phyloP scores from a whole-genome alignment of 768 basidiomycete species.

The Pholiota conissans region DNA sequence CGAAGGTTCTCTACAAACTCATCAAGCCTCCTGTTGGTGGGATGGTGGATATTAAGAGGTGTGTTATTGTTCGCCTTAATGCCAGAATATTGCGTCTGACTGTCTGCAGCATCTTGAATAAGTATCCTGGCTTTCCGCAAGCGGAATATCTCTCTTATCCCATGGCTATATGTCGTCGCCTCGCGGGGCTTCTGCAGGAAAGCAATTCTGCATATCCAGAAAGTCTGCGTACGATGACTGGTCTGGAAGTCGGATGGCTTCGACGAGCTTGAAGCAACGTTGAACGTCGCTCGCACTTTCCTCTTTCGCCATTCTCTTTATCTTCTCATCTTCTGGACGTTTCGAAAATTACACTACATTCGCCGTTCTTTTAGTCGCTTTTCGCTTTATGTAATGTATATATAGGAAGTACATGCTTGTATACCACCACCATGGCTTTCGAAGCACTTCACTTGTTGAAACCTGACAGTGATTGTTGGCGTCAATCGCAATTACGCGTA shows the following conservation, averaged over 20 bases:
- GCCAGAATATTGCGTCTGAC: too few species aligned
- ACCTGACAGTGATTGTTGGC: too few species aligned
- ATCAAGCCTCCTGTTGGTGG: conserved; percentile 58
- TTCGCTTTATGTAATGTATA: neutral
- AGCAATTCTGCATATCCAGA: conserved; percentile 79
- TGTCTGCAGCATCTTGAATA: conserved; percentile 51
- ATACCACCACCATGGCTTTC: neutral
- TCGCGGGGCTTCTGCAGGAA: conserved; percentile 71
- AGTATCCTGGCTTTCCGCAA: conserved; percentile 82
- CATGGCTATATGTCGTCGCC: conserved; percentile 67
- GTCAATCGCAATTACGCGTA: too few species aligned
- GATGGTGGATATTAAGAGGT: conserved; percentile 56
- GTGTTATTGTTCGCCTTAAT: conserved; percentile 13
- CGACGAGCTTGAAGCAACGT: conserved; percentile 32
- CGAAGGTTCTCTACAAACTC: conserved; percentile 86
- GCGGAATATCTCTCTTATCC: conserved; percentile 90
- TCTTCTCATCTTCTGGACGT: neutral
- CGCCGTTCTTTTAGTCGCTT: neutral
- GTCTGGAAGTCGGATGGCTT: conserved; percentile 82
- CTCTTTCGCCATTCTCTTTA: neutral
- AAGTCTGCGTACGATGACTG: conserved; percentile 75
- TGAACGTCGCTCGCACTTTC: neutral
- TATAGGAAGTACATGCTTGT: neutral
- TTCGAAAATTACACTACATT: neutral
- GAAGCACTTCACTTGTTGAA: too few species aligned